phyloP scores from a whole-genome alignment of 768 basidiomycete species.

The Boletus fagicola region DNA sequence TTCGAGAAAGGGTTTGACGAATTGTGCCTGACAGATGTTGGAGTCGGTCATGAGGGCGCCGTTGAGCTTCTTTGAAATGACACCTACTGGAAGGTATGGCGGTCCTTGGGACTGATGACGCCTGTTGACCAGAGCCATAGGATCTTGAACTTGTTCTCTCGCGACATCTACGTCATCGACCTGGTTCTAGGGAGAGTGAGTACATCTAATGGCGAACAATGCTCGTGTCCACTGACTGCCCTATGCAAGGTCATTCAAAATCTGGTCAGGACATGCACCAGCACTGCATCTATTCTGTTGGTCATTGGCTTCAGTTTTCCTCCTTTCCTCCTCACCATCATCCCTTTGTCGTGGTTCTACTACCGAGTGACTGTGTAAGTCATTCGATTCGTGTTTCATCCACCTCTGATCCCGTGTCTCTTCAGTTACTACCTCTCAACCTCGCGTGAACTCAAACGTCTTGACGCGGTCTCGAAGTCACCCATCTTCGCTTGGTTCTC shows the following conservation, averaged over 20 bases:
- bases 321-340: constrained; percentile 68
- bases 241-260: constrained; percentile 56
- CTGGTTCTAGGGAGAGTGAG: constrained; percentile 68
- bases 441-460: constrained; percentile 82
- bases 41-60: constrained; percentile 79
- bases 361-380: constrained; percentile 72
- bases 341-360: constrained; percentile 82
- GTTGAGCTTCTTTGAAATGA: constrained; percentile 85
- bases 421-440: constrained; percentile 83
- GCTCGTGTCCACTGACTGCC: not conserved
- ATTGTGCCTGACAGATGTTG: constrained; percentile 57
- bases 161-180: constrained; percentile 86
- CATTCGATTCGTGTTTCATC: not conserved
- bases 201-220: not conserved
- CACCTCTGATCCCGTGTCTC: not conserved
- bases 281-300: constrained; percentile 55
- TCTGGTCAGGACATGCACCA: constrained; percentile 62
- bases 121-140: constrained; percentile 34
- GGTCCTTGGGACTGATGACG: not conserved
- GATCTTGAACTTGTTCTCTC: constrained; percentile 87
- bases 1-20: not conserved
- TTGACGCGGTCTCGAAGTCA: constrained; percentile 85
- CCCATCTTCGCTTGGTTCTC: constrained; percentile 92
- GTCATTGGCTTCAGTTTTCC: constrained; percentile 86
- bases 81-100: constrained; percentile 75